Conservation (phyloP, 2,329 filamentous ascomycete species). For the Colletotrichum godetiae region DNA sequence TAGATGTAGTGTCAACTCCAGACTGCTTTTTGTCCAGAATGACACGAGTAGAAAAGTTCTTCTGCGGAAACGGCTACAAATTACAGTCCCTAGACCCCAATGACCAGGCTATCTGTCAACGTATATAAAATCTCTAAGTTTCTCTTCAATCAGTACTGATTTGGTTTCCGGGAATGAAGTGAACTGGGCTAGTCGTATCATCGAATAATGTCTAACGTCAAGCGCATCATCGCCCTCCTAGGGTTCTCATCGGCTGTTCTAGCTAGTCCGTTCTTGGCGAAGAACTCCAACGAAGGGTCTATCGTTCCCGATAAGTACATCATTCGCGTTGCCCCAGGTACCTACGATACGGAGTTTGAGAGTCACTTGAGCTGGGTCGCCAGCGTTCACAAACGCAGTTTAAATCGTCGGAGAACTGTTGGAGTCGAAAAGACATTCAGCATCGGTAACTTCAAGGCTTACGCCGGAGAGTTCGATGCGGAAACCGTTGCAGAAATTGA, state of each 20-base stretch:
- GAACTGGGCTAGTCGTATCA: neutral
- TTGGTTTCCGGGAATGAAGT: too few relatives aligned
- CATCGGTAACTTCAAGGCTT: constrained; percentile 46
- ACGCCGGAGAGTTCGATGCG: constrained; percentile 53
- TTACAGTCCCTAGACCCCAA: too few relatives aligned
- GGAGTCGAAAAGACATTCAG: constrained; percentile 8
- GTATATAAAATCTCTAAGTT: too few relatives aligned
- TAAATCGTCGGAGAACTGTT: neutral
- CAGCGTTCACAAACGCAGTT: neutral
- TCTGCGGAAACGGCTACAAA: too few relatives aligned
- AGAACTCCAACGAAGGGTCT: neutral
- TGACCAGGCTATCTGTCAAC: too few relatives aligned
- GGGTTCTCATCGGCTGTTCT: neutral
- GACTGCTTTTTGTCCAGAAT: too few relatives aligned
- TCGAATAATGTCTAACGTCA: neutral
- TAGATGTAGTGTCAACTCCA: too few relatives aligned
- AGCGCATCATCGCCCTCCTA: neutral
- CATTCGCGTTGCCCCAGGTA: neutral
- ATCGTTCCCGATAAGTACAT: neutral
- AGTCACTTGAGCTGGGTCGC: neutral
- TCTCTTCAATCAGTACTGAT: too few relatives aligned
- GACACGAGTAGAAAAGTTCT: too few relatives aligned
- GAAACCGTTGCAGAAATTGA: constrained; percentile 52
- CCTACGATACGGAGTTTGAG: neutral
- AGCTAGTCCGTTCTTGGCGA: neutral